Evolutionary conservation across 2,329 filamentous ascomycete genomes (phyloP).

Genomic region (Cercospora citrullina): DNA sequence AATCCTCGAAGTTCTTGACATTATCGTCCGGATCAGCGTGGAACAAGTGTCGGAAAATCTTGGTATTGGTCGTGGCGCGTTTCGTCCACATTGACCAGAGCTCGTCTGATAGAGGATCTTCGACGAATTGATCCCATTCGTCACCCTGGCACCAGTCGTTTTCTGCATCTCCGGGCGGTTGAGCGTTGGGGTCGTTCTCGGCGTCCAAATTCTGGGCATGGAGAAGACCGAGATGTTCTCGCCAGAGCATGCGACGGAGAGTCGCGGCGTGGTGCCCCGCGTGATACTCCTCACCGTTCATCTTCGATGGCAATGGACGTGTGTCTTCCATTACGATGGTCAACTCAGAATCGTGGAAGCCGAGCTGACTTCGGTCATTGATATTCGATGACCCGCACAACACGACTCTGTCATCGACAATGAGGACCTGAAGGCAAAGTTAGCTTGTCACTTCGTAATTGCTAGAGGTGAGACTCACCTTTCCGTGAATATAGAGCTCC

Average conservation of each 20-base stretch:
- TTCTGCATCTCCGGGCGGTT: conserved; percentile 66
- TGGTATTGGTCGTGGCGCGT: conserved; percentile 69
- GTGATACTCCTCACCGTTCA: conserved; percentile 75
- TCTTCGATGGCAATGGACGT: conserved; percentile 66
- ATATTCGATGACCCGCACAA: conserved; percentile 71
- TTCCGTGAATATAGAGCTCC: conserved; percentile 92
- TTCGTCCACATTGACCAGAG: conserved; percentile 67
- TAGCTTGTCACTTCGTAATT: conserved; percentile 6
- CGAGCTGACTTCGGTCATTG: conserved; percentile 86
- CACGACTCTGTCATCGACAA: conserved; percentile 81
- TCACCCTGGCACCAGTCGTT: conserved; percentile 76
- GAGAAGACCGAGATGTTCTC: conserved; percentile 84
- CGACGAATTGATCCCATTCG: conserved; percentile 59
- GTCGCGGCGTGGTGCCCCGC: conserved; percentile 82
- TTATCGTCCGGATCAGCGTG: conserved; percentile 87
- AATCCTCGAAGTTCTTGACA: conserved; percentile 87
- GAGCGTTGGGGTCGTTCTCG: conserved; percentile 69
- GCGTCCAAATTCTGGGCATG: conserved; percentile 70
- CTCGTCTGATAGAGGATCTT: conserved; percentile 59
- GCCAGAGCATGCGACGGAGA: conserved; percentile 79
- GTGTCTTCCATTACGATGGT: conserved; percentile 88
- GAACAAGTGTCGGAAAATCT: conserved; percentile 75
- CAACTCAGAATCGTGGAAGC: conserved; percentile 87
- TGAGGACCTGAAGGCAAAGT: conserved; percentile 53
- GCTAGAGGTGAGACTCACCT: conserved; percentile 52